Percentiles rank a stretch among this genome's conserved stretches.
Evolutionary conservation across 1,139 yeast genomes (phyloP).

Genomic region (Kodamaea arcana): DNA sequence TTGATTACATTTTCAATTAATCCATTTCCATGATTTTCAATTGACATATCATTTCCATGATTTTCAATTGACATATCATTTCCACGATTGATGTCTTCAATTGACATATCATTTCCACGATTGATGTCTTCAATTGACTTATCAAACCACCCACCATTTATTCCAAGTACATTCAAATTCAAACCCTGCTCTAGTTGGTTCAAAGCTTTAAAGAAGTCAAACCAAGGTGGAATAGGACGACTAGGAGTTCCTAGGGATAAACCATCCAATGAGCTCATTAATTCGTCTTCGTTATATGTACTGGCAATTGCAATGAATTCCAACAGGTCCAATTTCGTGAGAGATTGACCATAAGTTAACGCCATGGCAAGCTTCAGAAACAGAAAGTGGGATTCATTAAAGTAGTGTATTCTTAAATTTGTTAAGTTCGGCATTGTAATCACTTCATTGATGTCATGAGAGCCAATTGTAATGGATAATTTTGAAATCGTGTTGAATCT

Average conservation of each 20-base stretch:
- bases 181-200: constrained; percentile 4
- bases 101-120: no score
- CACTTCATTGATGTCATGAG: constrained; percentile 1
- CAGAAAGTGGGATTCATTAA: constrained; percentile 3
- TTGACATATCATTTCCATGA: background rate
- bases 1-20: background rate
- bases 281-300: constrained; percentile 3
- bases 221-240: constrained; percentile 12
- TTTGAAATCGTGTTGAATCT: constrained; percentile 1
- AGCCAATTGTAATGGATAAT: constrained; percentile 6
- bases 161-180: constrained; percentile 10
- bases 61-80: background rate
- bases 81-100: background rate
- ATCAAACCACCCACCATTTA: constrained; percentile 14
- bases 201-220: constrained; percentile 13
- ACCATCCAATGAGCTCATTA: constrained; percentile 4
- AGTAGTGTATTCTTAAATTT: constrained; percentile 7
- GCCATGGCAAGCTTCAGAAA: constrained; percentile 5
- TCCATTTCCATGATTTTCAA: background rate
- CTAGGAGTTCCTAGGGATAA: constrained; percentile 3
- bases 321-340: constrained; percentile 2
- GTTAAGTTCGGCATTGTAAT: constrained; percentile 7
- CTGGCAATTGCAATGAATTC: background rate
- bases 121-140: no score
- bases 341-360: constrained; percentile 3